Base-by-base conservation (phyloP, 208 protist species). In the Acanthamoeba triangularis region DNA sequence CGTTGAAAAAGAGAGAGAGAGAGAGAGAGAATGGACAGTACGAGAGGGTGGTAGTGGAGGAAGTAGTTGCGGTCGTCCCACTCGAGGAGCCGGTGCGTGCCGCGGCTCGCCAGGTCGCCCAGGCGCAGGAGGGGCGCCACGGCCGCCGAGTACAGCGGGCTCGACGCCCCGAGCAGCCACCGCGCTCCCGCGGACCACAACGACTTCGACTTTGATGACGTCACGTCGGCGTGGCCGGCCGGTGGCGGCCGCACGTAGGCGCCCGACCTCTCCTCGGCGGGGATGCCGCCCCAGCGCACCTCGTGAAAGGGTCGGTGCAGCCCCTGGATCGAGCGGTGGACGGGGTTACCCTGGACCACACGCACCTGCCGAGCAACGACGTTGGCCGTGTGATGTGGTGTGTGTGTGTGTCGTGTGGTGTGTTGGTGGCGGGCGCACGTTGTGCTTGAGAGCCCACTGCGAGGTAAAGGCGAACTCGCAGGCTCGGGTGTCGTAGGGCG, bases 11-110 rank as follows among this genome's bases (percentile, higher is more conserved):
- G n/a, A n/a, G n/a, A n/a, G n/a, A n/a, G n/a, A n/a, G n/a, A n/a
- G n/a, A n/a, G n/a, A n/a, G n/a, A n/a, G 54, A 61, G 54, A 23
- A 23, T 23, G 20, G 11, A 23, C 16, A 13, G 2, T 35, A 72
- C 63, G 28, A 72, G 63, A 5, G 63, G 63, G n/a, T 37, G 33
- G 63, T 72, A 37, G n/a, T 35, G 63, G n/a, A 8, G 6, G 30
- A 72, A 72, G 63, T 37, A 72, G 10, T 35, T 72, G 63, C 63
- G 63, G 63, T 72, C 63, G n/a, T 72, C 63, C 63, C 63, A 72
- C 63, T 23, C 23, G 10, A 72, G n/a, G 10, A 72, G n/a, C 4
- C 30, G n/a, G 14, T 72, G 63, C n/a, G 63, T 16, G 23, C 63
- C n/a, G 63, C 63, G 11, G 63, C 56, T 63, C 56, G 33, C 14